phyloP scores from a whole-genome alignment of 768 basidiomycete genomes.

The Mycena pura region DNA sequence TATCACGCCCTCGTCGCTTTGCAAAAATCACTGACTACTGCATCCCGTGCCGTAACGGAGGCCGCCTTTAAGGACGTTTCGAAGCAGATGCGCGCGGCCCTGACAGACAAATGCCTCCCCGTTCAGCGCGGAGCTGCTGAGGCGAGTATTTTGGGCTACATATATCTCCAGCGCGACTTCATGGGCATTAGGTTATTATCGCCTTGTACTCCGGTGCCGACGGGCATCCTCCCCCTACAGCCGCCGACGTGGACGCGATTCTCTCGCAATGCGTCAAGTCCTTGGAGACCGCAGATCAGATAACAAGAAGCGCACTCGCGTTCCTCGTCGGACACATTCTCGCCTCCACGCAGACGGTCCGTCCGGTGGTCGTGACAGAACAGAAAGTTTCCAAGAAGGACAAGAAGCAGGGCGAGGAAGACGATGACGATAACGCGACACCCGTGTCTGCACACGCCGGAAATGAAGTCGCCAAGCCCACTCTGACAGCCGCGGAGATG shows the following conservation, averaged over 20 bases:
- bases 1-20: constrained; percentile 81
- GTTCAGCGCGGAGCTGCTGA: constrained; percentile 86
- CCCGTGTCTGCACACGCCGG: constrained; percentile 51
- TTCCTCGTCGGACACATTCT: constrained; percentile 86
- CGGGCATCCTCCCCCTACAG: constrained; percentile 55
- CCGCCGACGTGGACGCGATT: constrained; percentile 80
- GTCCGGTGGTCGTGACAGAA: constrained; percentile 53
- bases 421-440: constrained; percentile 60
- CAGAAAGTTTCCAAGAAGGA: constrained; percentile 52
- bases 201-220: constrained; percentile 64
- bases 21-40: constrained; percentile 78
- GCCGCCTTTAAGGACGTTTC: constrained; percentile 77
- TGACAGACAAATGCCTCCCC: constrained; percentile 84
- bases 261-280: constrained; percentile 67
- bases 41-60: constrained; percentile 87
- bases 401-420: constrained; percentile 65
- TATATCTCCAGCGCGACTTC: constrained; percentile 23
- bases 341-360: constrained; percentile 79
- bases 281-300: constrained; percentile 62
- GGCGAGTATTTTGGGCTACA: constrained; percentile 45
- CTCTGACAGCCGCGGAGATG: constrained; percentile 83
- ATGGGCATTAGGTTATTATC: constrained; percentile 46
- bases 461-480: constrained; percentile 67
- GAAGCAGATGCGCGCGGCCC: constrained; percentile 77
- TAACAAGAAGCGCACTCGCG: constrained; percentile 54